Conservation (phyloP, 2,329 filamentous ascomycete species). For the Aureobasidium sp. region DNA sequence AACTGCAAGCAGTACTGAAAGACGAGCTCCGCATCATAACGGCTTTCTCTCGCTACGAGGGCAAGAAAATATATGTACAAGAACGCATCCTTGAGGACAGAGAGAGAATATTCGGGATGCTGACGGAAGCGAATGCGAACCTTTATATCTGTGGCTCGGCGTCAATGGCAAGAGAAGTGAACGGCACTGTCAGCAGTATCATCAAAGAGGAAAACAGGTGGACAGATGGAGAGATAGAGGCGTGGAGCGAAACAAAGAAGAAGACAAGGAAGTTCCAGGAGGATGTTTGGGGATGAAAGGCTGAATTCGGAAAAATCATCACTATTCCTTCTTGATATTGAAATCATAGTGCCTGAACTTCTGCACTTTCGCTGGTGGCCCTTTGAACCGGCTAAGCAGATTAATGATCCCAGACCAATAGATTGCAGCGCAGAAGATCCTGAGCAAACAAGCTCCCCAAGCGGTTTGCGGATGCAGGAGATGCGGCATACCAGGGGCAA, state of each 20-base stretch:
- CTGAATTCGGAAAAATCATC: not conserved
- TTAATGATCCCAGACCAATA: too few species aligned
- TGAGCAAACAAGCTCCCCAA: too few species aligned
- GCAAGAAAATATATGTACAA: not conserved
- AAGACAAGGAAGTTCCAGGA: not conserved
- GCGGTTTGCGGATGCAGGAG: too few species aligned
- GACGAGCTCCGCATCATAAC: not conserved
- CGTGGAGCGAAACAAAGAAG: not conserved
- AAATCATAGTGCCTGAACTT: too few species aligned
- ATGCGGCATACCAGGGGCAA: too few species aligned
- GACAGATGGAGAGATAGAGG: not conserved
- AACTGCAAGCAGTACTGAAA: not conserved
- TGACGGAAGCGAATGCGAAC: not conserved
- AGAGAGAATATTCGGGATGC: not conserved
- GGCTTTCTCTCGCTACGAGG: conserved; percentile 17
- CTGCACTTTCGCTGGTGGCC: too few species aligned
- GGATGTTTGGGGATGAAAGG: not conserved
- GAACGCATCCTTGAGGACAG: not conserved
- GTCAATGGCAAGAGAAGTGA: not conserved
- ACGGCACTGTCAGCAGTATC: not conserved
- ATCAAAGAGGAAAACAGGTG: not conserved
- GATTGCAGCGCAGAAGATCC: too few species aligned
- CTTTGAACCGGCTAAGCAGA: too few species aligned
- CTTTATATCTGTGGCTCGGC: not conserved
- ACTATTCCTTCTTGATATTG: too few species aligned